Percentiles rank a stretch among this genome's conserved stretches.
Evolutionary conservation across 192 early-diverging fungal genomes (phyloP).

Genomic region (Coemansia reversa): DNA sequence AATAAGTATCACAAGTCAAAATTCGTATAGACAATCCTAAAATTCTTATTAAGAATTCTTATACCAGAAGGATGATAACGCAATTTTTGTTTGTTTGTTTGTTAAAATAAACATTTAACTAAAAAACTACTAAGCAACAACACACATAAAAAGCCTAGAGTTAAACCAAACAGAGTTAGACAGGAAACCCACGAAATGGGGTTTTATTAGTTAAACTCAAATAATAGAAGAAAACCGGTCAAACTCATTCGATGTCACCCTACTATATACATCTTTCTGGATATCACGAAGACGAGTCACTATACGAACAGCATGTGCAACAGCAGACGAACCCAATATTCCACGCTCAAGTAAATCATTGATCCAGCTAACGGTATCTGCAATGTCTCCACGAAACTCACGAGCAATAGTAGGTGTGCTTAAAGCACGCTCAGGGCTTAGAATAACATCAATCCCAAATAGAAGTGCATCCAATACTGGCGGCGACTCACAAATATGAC

Average conservation of each 20-base stretch:
- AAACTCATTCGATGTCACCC: constrained; percentile 14
- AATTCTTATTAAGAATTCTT: too few relatives aligned
- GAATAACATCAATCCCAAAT: constrained; percentile 46
- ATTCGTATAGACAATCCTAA: too few relatives aligned
- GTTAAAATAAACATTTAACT: too few relatives aligned
- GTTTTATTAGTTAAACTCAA: too few relatives aligned
- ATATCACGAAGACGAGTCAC: constrained; percentile 34
- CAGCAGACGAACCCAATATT: constrained; percentile 8
- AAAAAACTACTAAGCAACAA: too few relatives aligned
- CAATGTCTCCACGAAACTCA: constrained; percentile 43
- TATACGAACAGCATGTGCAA: constrained; percentile 34
- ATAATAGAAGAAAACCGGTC: constrained; percentile 18
- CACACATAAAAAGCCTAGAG: too few relatives aligned
- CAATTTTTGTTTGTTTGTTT: too few relatives aligned
- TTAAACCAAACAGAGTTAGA: too few relatives aligned
- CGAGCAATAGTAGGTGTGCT: constrained; percentile 36
- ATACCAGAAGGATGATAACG: too few relatives aligned
- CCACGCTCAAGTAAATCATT: constrained; percentile 13
- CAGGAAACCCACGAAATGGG: too few relatives aligned
- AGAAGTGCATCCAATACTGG: constrained; percentile 42
- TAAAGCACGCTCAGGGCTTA: constrained; percentile 35
- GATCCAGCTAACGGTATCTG: constrained; percentile 35
- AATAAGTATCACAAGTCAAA: too few relatives aligned
- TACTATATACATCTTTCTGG: constrained; percentile 24
- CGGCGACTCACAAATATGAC: constrained; percentile 20